Percentiles rank a stretch among this genome's conserved stretches.
Evolutionary conservation across 2,329 filamentous ascomycete species (phyloP).

Genomic region (Thielaviopsis populi): DNA sequence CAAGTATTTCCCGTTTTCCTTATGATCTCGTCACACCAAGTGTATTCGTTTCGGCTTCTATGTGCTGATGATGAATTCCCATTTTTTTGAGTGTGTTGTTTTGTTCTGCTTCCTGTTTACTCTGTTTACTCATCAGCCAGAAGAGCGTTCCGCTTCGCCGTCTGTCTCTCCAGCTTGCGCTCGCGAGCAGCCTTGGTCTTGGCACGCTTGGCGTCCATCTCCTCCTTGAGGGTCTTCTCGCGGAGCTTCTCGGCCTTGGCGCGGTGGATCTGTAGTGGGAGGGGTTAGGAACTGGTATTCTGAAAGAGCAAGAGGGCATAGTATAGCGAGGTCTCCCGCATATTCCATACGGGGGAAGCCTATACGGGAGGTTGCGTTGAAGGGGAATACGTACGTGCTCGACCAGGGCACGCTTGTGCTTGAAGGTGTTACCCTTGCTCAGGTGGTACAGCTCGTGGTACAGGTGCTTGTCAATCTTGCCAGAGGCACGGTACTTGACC

Average conservation of each 20-base stretch:
- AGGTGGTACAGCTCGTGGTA: slow-evolving; percentile 99
- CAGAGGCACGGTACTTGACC: slow-evolving; percentile 98
- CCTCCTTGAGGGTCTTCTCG: slow-evolving; percentile 91
- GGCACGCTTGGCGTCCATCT: slow-evolving; percentile 99
- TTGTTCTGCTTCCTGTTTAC: slow-evolving; percentile 17
- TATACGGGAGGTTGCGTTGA: background rate
- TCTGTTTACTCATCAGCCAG: slow-evolving; percentile 44
- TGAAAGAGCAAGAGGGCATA: background rate
- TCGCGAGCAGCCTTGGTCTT: slow-evolving; percentile 99
- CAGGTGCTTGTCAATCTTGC: slow-evolving; percentile 99
- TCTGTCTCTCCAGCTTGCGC: slow-evolving; percentile 85
- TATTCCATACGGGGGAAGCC: background rate
- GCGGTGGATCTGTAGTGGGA: slow-evolving; percentile 71
- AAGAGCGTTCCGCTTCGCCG: slow-evolving; percentile 80
- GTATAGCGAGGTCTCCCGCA: background rate
- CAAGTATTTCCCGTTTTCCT: slow-evolving; percentile 16
- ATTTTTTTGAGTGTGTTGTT: slow-evolving; percentile 16
- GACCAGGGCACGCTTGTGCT: slow-evolving; percentile 99
- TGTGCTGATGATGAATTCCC: slow-evolving; percentile 16
- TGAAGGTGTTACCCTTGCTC: slow-evolving; percentile 99
- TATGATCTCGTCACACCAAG: slow-evolving; percentile 15
- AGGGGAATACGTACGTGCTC: slow-evolving; percentile 73
- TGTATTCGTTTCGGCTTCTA: slow-evolving; percentile 21
- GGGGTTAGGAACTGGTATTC: background rate
- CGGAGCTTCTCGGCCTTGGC: slow-evolving; percentile 99